Evolutionary conservation across 352 stramenopile genomes (phyloP).

Genomic region (Thraustochytrium striatum): DNA sequence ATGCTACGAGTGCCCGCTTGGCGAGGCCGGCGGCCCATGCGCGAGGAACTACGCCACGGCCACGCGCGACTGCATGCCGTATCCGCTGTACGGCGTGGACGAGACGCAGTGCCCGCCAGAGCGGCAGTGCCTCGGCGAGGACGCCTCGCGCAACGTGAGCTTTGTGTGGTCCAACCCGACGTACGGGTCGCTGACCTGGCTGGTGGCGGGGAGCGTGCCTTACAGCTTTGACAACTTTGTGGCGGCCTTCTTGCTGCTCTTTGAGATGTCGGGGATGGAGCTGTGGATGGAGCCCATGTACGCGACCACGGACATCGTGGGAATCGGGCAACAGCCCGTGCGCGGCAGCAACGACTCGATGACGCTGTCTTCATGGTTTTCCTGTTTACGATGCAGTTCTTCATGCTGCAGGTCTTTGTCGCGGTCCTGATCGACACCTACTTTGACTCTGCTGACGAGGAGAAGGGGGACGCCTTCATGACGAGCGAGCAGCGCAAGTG

Average conservation of each 20-base stretch:
- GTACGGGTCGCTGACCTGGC: constrained; percentile 8
- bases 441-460: constrained; percentile 47
- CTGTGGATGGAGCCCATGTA: constrained; percentile 76
- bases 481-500: constrained; percentile 52
- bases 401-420: constrained; percentile 58
- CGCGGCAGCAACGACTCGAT: constrained; percentile 65
- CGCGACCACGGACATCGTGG: constrained; percentile 65
- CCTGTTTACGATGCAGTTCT: constrained; percentile 54
- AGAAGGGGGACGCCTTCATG: constrained; percentile 50
- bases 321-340: constrained; percentile 71
- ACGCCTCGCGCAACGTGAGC: background rate
- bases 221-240: constrained; percentile 76
- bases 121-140: background rate
- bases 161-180: constrained; percentile 34
- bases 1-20: constrained; percentile 27
- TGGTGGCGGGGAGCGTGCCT: constrained; percentile 51
- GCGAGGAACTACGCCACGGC: background rate
- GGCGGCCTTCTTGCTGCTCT: constrained; percentile 69
- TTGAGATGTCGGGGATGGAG: constrained; percentile 77
- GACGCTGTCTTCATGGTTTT: constrained; percentile 65
- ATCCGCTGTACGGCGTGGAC: constrained; percentile 37
- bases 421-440: constrained; percentile 58
- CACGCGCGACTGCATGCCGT: constrained; percentile 4
- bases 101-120: background rate
- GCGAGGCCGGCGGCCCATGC: background rate